These are phyloP conservation scores for Rutstroemia sp. DNA, from an alignment of 2,329 filamentous ascomycete genomes.

Conservation along the genomic window DNA sequence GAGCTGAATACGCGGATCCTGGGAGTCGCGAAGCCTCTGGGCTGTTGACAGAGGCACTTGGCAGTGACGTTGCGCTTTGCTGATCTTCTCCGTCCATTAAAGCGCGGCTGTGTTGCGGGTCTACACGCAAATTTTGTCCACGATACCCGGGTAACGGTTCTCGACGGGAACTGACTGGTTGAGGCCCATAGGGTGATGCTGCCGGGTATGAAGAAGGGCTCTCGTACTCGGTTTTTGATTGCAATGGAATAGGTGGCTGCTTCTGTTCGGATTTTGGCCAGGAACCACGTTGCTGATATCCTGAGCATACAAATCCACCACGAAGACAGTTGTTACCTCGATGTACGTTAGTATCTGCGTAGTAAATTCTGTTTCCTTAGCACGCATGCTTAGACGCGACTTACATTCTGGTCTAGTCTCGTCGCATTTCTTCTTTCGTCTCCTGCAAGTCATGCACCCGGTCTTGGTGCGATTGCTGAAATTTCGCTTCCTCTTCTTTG, in stretches of 20 bases:
- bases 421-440: conserved; percentile 96
- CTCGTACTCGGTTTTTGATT: conserved; percentile 67
- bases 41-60: conserved; percentile 43
- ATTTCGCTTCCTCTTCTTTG: conserved; percentile 67
- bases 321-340: conserved; percentile 82
- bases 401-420: conserved; percentile 88
- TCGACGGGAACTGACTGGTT: conserved; percentile 34
- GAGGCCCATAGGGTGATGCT: conserved; percentile 45
- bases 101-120: conserved; percentile 50
- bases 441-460: conserved; percentile 85
- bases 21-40: conserved; percentile 54
- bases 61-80: conserved; percentile 50
- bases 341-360: neutral
- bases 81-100: conserved; percentile 51
- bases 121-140: conserved; percentile 54
- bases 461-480: conserved; percentile 97
- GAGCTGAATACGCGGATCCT: conserved; percentile 39
- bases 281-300: conserved; percentile 72
- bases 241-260: conserved; percentile 63
- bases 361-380: conserved; percentile 7
- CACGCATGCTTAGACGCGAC: conserved; percentile 31
- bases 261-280: conserved; percentile 74
- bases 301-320: conserved; percentile 84
- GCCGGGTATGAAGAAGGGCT: conserved; percentile 44
- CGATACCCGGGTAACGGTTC: conserved; percentile 54